Evolutionary conservation across 2,329 filamentous ascomycete species (phyloP).

Genomic region (Venturia nashicola): DNA sequence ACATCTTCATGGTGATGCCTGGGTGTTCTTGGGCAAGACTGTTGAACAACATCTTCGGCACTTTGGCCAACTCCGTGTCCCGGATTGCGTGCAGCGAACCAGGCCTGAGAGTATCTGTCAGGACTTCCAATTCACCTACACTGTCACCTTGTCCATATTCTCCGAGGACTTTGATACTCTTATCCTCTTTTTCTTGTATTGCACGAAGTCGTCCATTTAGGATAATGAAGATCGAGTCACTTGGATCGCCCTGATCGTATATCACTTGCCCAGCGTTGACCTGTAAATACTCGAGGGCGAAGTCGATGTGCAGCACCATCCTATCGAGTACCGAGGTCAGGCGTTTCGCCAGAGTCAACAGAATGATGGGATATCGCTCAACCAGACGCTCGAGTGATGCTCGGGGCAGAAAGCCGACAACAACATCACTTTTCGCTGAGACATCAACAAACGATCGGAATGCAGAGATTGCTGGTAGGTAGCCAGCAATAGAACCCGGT

Average conservation of each 20-base stretch:
- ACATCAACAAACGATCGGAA: constrained; percentile 96
- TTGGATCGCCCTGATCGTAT: constrained; percentile 87
- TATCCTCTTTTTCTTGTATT: constrained; percentile 69
- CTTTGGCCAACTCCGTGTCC: constrained; percentile 91
- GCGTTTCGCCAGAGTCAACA: constrained; percentile 92
- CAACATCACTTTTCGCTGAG: constrained; percentile 94
- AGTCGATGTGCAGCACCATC: constrained; percentile 91
- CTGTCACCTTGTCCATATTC: constrained; percentile 97
- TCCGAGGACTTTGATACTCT: constrained; percentile 72
- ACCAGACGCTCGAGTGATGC: constrained; percentile 81
- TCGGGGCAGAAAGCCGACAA: constrained; percentile 86
- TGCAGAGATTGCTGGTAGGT: constrained; percentile 86
- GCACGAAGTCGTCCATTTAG: constrained; percentile 82
- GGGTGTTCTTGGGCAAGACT: constrained; percentile 94
- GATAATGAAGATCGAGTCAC: constrained; percentile 96
- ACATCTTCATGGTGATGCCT: constrained; percentile 97
- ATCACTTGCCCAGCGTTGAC: constrained; percentile 91
- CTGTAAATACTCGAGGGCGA: constrained; percentile 96
- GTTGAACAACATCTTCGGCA: constrained; percentile 92
- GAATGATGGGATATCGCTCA: constrained; percentile 79
- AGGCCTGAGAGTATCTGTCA: constrained; percentile 85
- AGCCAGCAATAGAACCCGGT: constrained; percentile 85
- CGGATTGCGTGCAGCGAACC: constrained; percentile 91
- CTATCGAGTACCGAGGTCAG: constrained; percentile 80
- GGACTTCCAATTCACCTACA: constrained; percentile 89